Base-by-base conservation (phyloP, 2,329 filamentous ascomycete genomes). In the Penicillium psychrosexuale region DNA sequence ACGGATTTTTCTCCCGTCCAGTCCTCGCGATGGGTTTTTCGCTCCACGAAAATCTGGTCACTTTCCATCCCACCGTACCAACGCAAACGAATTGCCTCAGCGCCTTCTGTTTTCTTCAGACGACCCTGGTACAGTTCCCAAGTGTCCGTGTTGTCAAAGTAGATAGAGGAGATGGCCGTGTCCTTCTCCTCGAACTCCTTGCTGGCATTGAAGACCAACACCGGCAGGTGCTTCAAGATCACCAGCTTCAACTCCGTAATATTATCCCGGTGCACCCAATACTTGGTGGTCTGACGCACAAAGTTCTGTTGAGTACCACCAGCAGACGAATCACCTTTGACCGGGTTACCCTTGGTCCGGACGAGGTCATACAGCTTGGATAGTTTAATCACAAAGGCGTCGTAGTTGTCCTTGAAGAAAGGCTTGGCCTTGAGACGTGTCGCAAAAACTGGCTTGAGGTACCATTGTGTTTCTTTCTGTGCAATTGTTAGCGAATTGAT, bases 1-100 rank as follows among this genome's bases (percentile, higher is more conserved):
- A 99, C 94, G 1, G 93, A 97, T 77, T 97, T 96, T 73, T 99
- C 94, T 55, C 94, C 94, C 0, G 94, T 99, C 94, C 94, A 99
- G 73, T 99, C 94, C 74, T 99, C 94, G 37, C 94, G 88, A 78
- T 99, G 94, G 0, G 94, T 99, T 77, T 99, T 99, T 59, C 94
- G 85, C 79, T 99, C 94, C 24, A 99, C 88, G 68, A 97, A 99
- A 54, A 97, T 95, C 51, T 90, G 94, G 69, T 97, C 92, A 50
- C 81, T 91, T 66, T 94, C 86, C 93, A 99, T 97, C 39, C 90
- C 91, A 57, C 94, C 94, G 69, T 99, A 99, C 94, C 94, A 99
- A 62, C 94, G 85, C 57, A 99, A 81, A 69, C 94, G 91, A 64
- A 97, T 96, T 6, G 94, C 94, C 76, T 99, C 94, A 2, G 94